Evolutionary conservation across 2,329 filamentous ascomycete genomes (phyloP), one percentile per base, ranked within the genome.

Genomic region (Aspergillus aculeatinus): DNA sequence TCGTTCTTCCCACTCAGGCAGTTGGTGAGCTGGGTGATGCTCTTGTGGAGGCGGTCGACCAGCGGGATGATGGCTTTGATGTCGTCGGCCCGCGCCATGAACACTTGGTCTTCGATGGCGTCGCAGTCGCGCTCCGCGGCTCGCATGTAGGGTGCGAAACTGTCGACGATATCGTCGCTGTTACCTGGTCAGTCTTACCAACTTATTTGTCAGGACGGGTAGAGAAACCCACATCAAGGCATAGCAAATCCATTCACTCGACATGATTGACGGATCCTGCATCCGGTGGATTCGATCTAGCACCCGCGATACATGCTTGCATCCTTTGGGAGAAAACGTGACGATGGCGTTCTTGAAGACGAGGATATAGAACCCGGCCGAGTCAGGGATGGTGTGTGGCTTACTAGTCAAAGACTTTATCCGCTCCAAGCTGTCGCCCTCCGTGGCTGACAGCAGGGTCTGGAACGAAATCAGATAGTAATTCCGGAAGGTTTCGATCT

Each of bases 391-490:
- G 4, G 39, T 39, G 0, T 52, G 53, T 81, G 55, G 89, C 14
- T 44, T 3, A 9, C 12, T 44, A 16, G 39, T 44, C 12, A 44
- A 14, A 10, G 52, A 31, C 23, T 53, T 52, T 2, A 21, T 33
- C 9, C 35, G 31, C 25, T 35, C 23, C 16, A 25, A 31, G 35
- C n/a, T 27, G 12, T 87, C 62, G 89, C 82, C 52, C 90, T 44
- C 23, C 19, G 19, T 54, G 1, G 48, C 19, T 2, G 88, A 66
- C 83, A 89, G 81, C 95, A 98, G 5, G 0, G 93, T 96, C 56
- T 93, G 88, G 82, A 98, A 97, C 72, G 91, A 96, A 50, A 96
- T 91, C 74, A 99, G 96, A 78, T 98, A 99, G 80, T 99, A 99
- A 23, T 92, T 91, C 16, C 90, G 89, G 78, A 98, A 98, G 16